A percentile compares a stretch with the other conserved stretches of the same genome.
Evolutionary conservation across 2,329 filamentous ascomycete genomes (phyloP).

Genomic region (Aspergillus sp.): DNA sequence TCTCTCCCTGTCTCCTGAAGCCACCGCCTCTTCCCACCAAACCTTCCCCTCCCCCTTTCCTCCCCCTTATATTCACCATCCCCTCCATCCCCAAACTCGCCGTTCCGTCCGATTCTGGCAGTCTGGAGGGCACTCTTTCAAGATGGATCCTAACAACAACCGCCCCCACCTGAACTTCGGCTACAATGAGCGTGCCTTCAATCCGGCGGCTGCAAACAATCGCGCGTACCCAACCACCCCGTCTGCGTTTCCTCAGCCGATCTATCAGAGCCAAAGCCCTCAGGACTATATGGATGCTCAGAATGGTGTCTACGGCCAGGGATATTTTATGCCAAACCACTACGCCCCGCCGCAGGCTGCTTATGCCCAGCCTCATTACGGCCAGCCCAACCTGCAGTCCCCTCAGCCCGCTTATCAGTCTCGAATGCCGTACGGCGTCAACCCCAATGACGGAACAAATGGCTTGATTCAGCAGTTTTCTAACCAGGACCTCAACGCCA

Average conservation of each 20-base stretch:
- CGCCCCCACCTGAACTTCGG: slow-evolving; percentile 50
- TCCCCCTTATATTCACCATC: slow-evolving; percentile 10
- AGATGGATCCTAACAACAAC: slow-evolving; percentile 56
- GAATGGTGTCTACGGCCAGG: slow-evolving; percentile 43
- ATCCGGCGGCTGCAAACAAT: slow-evolving; percentile 56
- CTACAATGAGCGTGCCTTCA: slow-evolving; percentile 64
- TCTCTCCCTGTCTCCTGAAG: slow-evolving; percentile 12
- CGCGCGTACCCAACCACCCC: slow-evolving; percentile 82
- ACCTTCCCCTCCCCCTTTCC: slow-evolving; percentile 12
- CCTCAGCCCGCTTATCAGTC: slow-evolving; percentile 56
- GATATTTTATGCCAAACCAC: slow-evolving; percentile 64
- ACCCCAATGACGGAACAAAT: slow-evolving; percentile 79
- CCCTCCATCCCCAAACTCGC: slow-evolving; percentile 19
- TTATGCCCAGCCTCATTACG: slow-evolving; percentile 52
- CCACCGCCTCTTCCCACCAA: slow-evolving; percentile 17
- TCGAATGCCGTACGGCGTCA: slow-evolving; percentile 56
- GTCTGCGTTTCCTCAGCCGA: slow-evolving; percentile 92
- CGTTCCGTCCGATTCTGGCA: slow-evolving; percentile 31
- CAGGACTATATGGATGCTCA: slow-evolving; percentile 61
- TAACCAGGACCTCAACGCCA: slow-evolving; percentile 84
- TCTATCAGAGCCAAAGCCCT: slow-evolving; percentile 62
- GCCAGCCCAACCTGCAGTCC: slow-evolving; percentile 54
- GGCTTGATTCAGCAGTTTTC: slow-evolving; percentile 95
- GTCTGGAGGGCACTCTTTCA: slow-evolving; percentile 45
- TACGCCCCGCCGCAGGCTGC: slow-evolving; percentile 55